These are phyloP conservation scores for Hondaea fermentalgiana DNA, from an alignment of 108 stramenopile species.

Conservation along the genomic window DNA sequence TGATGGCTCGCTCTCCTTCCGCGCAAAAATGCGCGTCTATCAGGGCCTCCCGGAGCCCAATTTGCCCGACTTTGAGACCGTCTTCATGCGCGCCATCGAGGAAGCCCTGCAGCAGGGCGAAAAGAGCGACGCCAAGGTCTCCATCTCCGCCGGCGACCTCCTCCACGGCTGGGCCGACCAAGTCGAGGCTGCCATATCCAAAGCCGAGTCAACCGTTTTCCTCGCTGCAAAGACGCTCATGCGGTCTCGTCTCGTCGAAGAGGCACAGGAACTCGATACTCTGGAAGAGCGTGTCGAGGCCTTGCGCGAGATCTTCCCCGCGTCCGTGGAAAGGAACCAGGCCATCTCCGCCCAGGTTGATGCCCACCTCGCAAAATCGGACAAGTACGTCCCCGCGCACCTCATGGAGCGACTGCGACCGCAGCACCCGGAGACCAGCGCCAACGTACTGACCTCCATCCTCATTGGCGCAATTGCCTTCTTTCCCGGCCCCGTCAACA, in stretches of 20 bases:
- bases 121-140: neutral
- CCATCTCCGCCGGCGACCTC: neutral
- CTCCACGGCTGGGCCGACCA: neutral
- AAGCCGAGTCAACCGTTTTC: neutral
- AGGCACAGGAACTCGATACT: neutral
- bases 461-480: neutral
- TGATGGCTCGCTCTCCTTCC: neutral
- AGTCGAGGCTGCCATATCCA: neutral
- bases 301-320: neutral
- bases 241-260: neutral
- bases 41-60: slow-evolving; percentile 15
- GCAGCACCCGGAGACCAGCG: neutral
- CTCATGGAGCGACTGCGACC: neutral
- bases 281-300: neutral
- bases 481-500: neutral
- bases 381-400: neutral
- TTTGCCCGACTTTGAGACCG: neutral
- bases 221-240: neutral
- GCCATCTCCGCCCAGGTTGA: neutral
- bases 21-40: neutral
- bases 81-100: neutral
- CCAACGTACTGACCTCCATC: neutral
- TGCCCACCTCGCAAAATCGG: neutral
- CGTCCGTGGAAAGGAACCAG: neutral
- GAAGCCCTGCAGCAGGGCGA: neutral